Evolutionary conservation across 2,329 filamentous ascomycete species (phyloP), one percentile per base, ranked within the genome.

Genomic region (Pseudogymnoascus sp.): DNA sequence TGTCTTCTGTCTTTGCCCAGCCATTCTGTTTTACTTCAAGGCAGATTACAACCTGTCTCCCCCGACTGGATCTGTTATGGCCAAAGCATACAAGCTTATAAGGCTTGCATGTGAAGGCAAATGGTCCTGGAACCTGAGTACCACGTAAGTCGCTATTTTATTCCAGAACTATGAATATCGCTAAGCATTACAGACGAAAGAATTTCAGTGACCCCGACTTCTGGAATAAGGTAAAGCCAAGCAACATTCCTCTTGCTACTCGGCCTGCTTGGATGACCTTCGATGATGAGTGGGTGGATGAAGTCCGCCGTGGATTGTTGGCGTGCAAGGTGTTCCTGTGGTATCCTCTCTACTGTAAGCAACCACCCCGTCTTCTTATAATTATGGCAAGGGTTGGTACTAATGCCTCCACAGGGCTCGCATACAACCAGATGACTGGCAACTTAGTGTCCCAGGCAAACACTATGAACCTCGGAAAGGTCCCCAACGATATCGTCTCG

Each of bases 201-300:
- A 81, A 82, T 68, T 75, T 84, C 66, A 77, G 80, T 65, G 74
- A 76, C 62, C 76, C 77, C 2, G 75, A 75, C 5, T 85, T 89
- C 76, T 91, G 88, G 85, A 84, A 90, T 26, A 72, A 78, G 3
- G 84, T 85, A 65, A 90, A 89, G 76, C 89, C 89, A 2, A 88
- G 85, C 8, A 77, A 79, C 37, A 79, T 90, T 5, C 76, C 81
- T 8, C 76, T 80, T 39, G 74, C 73, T 1, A 73, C 79, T 67
- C 85, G 86, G 63, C 89, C 89, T 0, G 42, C 63, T 0, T 93
- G 88, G 88, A 92, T 93, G 87, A 89, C 86, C 0, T 92, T 91
- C 69, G 89, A 93, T 66, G 90, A 93, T 68, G 84, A 84, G 62
- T 93, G 89, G 89, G 89, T 93, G 36, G 89, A 91, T 72, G 88